Evolutionary conservation across 2,329 filamentous ascomycete species (phyloP), one percentile per base, ranked within the genome.

Genomic region (Apiospora rasikravindrae): DNA sequence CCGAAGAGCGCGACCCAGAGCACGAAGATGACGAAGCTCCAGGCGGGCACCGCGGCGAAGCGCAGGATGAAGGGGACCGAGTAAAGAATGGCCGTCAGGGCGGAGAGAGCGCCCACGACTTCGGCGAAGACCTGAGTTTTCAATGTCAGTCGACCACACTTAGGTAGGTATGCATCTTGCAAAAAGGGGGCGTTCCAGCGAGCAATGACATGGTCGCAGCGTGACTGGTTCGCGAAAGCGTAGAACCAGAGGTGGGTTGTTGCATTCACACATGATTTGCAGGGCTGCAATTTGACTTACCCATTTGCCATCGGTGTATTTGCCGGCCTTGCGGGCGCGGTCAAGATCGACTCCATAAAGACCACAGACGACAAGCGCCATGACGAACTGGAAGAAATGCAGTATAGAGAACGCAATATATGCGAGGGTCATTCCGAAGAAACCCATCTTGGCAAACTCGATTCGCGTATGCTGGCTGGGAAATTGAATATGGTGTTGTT

Each of bases 1-100:
- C 94, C 95, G 80, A 97, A 97, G 7, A 96, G 86, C 1, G 91
- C 89, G 73, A 94, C 90, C 92, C 94, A 97, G 42, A 97, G 88
- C 74, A 96, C 85, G 77, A 93, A 93, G 24, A 97, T 82, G 19
- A 96, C 80, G 49, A 87, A 83, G 81, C 95, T 92, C 91, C 93
- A 94, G 69, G 86, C 83, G 78, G 93, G 93, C 70, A 90, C 83
- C 66, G 85, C 75, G 29, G 85, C 84, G 74, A 88, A 83, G 73
- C 86, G 86, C 66, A 89, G 78, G 71, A 92, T 82, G 75, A 90
- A 88, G 6, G 93, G 89, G 11, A 94, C 79, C 70, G 91, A 84
- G 82, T 93, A 94, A 64, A 94, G 78, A 10, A 92, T 73, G 8
- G 90, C 86, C 0, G 92, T 93, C 61, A 92, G 77, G 29, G 91